These are phyloP conservation scores for Plasmodium gonderi DNA, from an alignment of 169 alveolate species.

Conservation along the genomic window DNA sequence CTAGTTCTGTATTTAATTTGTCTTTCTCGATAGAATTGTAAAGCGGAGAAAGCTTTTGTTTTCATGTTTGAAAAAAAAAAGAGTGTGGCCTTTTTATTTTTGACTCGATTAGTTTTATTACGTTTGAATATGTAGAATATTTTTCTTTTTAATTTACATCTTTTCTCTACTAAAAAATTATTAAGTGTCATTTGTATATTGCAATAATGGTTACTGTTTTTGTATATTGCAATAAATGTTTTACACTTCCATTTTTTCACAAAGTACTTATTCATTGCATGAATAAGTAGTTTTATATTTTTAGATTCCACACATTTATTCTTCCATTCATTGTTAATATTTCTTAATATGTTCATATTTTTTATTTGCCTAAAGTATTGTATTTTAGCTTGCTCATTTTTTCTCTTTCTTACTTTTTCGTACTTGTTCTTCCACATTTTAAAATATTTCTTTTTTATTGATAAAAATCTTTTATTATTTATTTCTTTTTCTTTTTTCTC, in stretches of 20 bases:
- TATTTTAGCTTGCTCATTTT: background rate
- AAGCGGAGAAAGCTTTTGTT: background rate
- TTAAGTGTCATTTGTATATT: conserved; percentile 1
- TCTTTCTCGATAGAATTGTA: background rate
- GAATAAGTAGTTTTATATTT: conserved; percentile 1
- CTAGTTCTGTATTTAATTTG: background rate
- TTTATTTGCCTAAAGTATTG: conserved; percentile 34
- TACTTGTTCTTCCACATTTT: conserved; percentile 11
- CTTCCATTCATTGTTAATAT: conserved; percentile 10
- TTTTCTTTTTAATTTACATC: conserved; percentile 35
- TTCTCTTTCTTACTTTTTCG: conserved; percentile 45
- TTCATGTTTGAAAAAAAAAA: background rate
- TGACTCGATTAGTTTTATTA: conserved; percentile 17
- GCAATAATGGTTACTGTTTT: background rate
- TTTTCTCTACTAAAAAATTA: conserved; percentile 42
- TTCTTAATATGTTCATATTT: background rate
- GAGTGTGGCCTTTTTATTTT: conserved; percentile 8
- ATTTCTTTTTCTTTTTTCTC: background rate
- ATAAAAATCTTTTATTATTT: background rate
- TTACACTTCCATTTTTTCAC: background rate
- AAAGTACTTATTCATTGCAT: background rate
- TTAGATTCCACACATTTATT: conserved; percentile 1
- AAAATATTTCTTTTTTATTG: conserved; percentile 15
- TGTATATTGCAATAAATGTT: background rate
- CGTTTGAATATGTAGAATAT: conserved; percentile 6